A percentile compares a stretch with the other conserved stretches of the same genome.
These are phyloP conservation scores for Naganishia cerealis DNA, from an alignment of 1,284 basidiomycete species.

Conservation along the genomic window DNA sequence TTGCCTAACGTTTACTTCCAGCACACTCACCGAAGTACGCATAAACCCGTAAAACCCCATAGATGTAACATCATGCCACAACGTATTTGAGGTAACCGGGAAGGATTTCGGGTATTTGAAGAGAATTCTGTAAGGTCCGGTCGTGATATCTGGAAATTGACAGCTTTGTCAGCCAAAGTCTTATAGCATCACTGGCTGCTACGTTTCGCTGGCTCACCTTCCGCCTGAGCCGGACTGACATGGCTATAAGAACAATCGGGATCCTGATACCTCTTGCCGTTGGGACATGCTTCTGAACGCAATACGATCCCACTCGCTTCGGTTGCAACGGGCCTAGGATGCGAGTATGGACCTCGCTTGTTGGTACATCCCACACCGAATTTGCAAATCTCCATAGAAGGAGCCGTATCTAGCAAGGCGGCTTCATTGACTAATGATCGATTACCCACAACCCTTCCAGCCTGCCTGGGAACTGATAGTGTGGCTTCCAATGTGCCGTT, in stretches of 20 bases:
- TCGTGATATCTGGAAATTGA: constrained; percentile 38
- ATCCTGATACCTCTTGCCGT: constrained; percentile 80
- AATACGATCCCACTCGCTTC: constrained; percentile 87
- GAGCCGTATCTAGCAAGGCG: constrained; percentile 46
- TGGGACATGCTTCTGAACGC: constrained; percentile 77
- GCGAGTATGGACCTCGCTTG: constrained; percentile 78
- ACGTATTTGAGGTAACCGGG: no score
- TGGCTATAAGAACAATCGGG: constrained; percentile 85
- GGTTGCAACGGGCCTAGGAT: constrained; percentile 88
- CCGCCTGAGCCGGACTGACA: constrained; percentile 76
- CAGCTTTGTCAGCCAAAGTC: neutral
- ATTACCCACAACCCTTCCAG: constrained; percentile 44
- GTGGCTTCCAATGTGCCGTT: constrained; percentile 33
- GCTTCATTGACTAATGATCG: constrained; percentile 39
- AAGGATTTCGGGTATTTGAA: constrained; percentile 55
- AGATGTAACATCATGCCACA: no score
- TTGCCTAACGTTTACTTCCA: no score
- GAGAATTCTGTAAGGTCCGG: constrained; percentile 48
- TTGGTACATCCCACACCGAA: constrained; percentile 85
- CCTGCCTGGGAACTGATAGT: constrained; percentile 37
- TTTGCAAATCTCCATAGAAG: constrained; percentile 70
- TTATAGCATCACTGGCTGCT: neutral
- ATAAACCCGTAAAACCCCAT: no score
- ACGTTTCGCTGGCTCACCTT: constrained; percentile 48
- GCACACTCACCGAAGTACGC: no score